phyloP scores from a whole-genome alignment of 1,284 basidiomycete species.

The Moniliophthora roreri region DNA sequence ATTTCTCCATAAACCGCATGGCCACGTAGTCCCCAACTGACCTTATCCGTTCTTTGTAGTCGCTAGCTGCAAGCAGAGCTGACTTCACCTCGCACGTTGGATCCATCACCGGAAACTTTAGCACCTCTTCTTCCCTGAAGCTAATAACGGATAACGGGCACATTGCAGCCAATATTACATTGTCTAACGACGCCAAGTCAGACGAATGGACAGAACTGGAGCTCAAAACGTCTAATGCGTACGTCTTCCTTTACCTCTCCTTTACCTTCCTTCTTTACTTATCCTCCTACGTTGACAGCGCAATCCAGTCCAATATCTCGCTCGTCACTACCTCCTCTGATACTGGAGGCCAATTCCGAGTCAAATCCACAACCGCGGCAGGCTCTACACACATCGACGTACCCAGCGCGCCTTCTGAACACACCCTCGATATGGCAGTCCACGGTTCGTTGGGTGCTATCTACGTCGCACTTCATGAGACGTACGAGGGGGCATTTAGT shows the following conservation, averaged over 20 bases:
- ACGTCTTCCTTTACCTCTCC: not conserved
- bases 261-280: no score
- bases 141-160: conserved; percentile 27
- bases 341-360: conserved; percentile 33
- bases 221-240: conserved; percentile 40
- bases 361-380: conserved; percentile 28
- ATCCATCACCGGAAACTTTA: conserved; percentile 41
- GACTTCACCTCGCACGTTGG: conserved; percentile 32
- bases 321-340: conserved; percentile 22
- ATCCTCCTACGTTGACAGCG: conserved; percentile 20
- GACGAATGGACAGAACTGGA: conserved; percentile 21
- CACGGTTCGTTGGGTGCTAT: conserved; percentile 31
- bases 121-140: conserved; percentile 30
- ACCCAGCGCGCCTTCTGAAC: conserved; percentile 36
- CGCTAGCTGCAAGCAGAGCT: conserved; percentile 30
- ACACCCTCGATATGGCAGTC: conserved; percentile 32
- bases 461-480: conserved; percentile 31
- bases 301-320: conserved; percentile 27
- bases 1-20: conserved; percentile 5
- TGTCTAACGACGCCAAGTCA: conserved; percentile 28
- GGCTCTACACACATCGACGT: conserved; percentile 33
- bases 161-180: conserved; percentile 33
- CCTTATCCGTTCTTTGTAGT: conserved; percentile 24
- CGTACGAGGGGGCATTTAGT: conserved; percentile 44
- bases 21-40: not conserved